Conservation (phyloP, 768 basidiomycete species). For the Tremella fuciformis region DNA sequence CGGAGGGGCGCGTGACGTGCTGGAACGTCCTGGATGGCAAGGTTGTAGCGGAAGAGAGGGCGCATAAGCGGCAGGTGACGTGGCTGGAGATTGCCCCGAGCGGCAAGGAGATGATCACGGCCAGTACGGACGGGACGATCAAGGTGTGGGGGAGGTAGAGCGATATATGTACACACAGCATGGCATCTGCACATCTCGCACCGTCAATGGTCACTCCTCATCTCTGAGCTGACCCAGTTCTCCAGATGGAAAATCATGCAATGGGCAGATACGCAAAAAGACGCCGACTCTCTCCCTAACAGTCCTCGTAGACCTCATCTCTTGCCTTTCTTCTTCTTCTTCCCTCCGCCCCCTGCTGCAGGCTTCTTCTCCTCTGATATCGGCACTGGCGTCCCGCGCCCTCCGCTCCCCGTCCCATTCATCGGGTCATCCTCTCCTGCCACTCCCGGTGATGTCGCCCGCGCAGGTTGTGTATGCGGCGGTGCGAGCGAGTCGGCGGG, state of each 20-base stretch:
- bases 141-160: slow-evolving; percentile 67
- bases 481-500: slow-evolving; percentile 6
- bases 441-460: slow-evolving; percentile 28
- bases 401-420: slow-evolving; percentile 8
- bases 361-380: background rate
- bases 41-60: slow-evolving; percentile 48
- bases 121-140: slow-evolving; percentile 84
- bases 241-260: no score
- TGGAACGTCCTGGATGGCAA: slow-evolving; percentile 83
- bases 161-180: no score
- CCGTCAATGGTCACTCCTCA: no score
- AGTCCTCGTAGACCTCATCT: slow-evolving; percentile 15
- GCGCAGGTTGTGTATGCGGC: slow-evolving; percentile 3
- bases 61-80: slow-evolving; percentile 78
- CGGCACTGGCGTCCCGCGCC: background rate
- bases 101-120: slow-evolving; percentile 77
- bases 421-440: slow-evolving; percentile 21
- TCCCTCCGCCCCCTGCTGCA: slow-evolving; percentile 28
- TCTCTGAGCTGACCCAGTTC: no score
- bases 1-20: slow-evolving; percentile 80
- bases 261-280: no score
- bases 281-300: no score
- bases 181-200: no score
- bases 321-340: slow-evolving; percentile 54
- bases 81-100: slow-evolving; percentile 90